These are phyloP conservation scores for Brettanomyces anomalus DNA, from an alignment of 805 yeast species.

Conservation along the genomic window DNA sequence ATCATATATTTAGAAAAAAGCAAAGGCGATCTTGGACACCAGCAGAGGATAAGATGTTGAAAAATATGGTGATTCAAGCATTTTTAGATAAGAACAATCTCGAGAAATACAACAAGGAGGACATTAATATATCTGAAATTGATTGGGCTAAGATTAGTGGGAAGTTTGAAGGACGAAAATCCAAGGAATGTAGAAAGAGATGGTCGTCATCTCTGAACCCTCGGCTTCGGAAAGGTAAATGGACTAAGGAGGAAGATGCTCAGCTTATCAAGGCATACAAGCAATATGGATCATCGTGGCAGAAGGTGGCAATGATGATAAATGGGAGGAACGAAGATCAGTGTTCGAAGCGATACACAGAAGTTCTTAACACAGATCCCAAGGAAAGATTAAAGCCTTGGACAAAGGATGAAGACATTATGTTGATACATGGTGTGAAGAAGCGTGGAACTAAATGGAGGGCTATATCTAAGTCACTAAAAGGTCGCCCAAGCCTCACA, in stretches of 20 bases:
- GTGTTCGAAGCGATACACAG: conserved; percentile 85
- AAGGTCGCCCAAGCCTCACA: conserved; percentile 77
- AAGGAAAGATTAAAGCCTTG: conserved; percentile 72
- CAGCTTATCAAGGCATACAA: conserved; percentile 53
- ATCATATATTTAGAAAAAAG: conserved; percentile 58
- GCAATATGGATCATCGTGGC: conserved; percentile 77
- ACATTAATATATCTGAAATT: conserved; percentile 31
- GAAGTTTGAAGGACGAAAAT: conserved; percentile 43
- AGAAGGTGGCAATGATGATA: conserved; percentile 65
- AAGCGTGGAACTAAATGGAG: conserved; percentile 85
- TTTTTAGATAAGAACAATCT: conserved; percentile 13
- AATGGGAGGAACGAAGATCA: conserved; percentile 90
- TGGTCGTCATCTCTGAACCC: conserved; percentile 88
- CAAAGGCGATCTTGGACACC: conserved; percentile 66
- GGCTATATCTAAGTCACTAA: conserved; percentile 59
- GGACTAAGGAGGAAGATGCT: conserved; percentile 79
- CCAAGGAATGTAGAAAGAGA: conserved; percentile 79
- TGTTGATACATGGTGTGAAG: conserved; percentile 58
- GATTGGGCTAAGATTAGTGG: conserved; percentile 57
- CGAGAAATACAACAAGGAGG: conserved; percentile 15
- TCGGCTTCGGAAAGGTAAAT: conserved; percentile 67
- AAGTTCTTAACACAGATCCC: conserved; percentile 77
- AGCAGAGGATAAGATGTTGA: conserved; percentile 56
- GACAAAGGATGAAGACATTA: conserved; percentile 69
- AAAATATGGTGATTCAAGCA: conserved; percentile 31